These are phyloP conservation scores for Excoecaria cochinchinensis DNA, from an alignment of 345 rosid species.

Conservation along the genomic window DNA sequence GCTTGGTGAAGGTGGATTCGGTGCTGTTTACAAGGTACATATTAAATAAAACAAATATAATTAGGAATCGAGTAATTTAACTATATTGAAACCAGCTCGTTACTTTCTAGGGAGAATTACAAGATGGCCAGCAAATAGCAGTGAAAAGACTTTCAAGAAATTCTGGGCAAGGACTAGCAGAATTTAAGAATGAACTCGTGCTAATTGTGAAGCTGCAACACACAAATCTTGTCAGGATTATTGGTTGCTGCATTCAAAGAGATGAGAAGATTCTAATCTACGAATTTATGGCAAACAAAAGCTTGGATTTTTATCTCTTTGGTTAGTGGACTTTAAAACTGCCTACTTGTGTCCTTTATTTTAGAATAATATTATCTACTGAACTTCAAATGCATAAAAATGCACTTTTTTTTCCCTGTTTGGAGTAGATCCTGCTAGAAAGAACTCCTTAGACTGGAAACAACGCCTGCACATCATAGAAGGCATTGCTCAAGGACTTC, in stretches of 20 bases:
- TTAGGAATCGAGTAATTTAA: neutral
- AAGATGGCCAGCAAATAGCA: constrained; percentile 18
- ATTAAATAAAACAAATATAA: neutral
- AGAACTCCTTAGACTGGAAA: constrained; percentile 19
- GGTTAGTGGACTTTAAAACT: constrained; percentile 7
- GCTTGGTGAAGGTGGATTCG: constrained; percentile 32
- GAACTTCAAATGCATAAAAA: neutral
- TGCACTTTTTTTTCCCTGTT: neutral
- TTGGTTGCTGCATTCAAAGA: constrained; percentile 20
- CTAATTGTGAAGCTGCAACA: constrained; percentile 25
- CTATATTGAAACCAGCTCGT: neutral
- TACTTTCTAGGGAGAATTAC: constrained; percentile 16
- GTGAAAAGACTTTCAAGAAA: constrained; percentile 13
- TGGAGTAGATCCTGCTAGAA: neutral
- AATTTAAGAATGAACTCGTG: constrained; percentile 20
- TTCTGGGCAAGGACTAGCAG: constrained; percentile 21
- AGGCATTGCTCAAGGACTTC: constrained; percentile 25
- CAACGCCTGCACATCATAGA: constrained; percentile 8
- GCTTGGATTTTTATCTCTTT: constrained; percentile 19
- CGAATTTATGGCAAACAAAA: constrained; percentile 18
- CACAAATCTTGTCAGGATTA: constrained; percentile 20
- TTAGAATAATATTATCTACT: neutral
- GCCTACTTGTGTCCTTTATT: neutral
- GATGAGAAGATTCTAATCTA: constrained; percentile 19
- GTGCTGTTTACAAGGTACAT: constrained; percentile 25